Evolutionary conservation across 1,284 basidiomycete species (phyloP).

Genomic region (Tylopilus sp.): DNA sequence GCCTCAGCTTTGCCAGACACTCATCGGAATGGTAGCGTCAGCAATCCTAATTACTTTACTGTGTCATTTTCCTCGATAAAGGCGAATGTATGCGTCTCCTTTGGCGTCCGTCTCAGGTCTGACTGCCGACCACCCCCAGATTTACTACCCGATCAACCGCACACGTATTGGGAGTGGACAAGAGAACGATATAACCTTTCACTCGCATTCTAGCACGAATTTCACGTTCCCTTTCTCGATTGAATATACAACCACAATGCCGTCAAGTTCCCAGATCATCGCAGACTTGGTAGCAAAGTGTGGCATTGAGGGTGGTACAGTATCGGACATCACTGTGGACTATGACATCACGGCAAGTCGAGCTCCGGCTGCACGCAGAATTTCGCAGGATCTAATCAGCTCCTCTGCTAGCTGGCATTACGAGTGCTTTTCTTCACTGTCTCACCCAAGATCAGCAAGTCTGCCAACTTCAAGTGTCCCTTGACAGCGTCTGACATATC

Average conservation of each 20-base stretch:
- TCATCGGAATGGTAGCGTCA: conserved; percentile 48
- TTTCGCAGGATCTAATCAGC: conserved; percentile 9
- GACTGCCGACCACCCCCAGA: conserved; percentile 38
- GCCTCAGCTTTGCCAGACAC: conserved; percentile 1
- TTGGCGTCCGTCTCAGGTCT: background rate
- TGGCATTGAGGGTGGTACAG: conserved; percentile 46
- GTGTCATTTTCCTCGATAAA: conserved; percentile 67
- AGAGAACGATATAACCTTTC: conserved; percentile 58
- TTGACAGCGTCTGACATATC: conserved; percentile 34
- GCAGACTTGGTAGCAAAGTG: conserved; percentile 66
- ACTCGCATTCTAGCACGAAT: conserved; percentile 60
- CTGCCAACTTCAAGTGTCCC: conserved; percentile 68
- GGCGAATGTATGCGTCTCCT: conserved; percentile 46
- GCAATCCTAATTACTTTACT: conserved; percentile 83
- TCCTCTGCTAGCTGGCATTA: conserved; percentile 48
- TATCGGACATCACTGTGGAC: conserved; percentile 56
- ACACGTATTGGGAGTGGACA: conserved; percentile 62
- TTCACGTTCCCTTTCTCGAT: conserved; percentile 81
- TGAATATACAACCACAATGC: conserved; percentile 57
- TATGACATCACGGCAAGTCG: conserved; percentile 61
- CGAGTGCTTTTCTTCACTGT: conserved; percentile 64
- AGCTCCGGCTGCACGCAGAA: background rate
- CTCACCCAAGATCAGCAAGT: conserved; percentile 63
- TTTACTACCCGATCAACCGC: conserved; percentile 70
- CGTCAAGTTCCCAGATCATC: conserved; percentile 60